phyloP scores from a whole-genome alignment of 2,329 filamentous ascomycete genomes.

The Chalaropsis ovoidea region DNA sequence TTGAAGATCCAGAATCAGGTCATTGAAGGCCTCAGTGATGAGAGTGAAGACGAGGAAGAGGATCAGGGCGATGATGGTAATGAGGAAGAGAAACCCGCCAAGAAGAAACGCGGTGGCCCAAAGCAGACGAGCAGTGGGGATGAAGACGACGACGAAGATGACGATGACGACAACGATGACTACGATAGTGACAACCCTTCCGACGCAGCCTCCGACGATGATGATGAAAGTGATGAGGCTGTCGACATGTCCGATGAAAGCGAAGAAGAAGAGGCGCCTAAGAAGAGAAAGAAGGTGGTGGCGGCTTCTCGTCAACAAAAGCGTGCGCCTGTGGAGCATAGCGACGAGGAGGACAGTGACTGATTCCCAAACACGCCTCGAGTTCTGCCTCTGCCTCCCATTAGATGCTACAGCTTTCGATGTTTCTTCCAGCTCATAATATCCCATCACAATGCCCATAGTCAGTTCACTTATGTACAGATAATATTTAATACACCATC shows the following conservation, averaged over 20 bases:
- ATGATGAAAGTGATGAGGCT: constrained; percentile 19
- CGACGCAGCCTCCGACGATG: background rate
- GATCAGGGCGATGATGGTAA: constrained; percentile 29
- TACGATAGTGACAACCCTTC: constrained; percentile 3
- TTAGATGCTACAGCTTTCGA: background rate
- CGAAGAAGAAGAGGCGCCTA: constrained; percentile 3
- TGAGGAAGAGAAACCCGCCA: constrained; percentile 26
- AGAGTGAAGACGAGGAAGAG: constrained; percentile 29
- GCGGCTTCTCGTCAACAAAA: background rate
- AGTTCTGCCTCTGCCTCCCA: background rate
- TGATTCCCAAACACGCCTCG: background rate
- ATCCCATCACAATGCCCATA: background rate
- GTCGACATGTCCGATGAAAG: constrained; percentile 21
- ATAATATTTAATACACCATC: constrained; percentile 12
- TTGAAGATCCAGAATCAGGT: constrained; percentile 31
- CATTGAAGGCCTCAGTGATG: constrained; percentile 29
- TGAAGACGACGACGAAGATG: constrained; percentile 59
- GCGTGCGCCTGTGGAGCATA: constrained; percentile 6
- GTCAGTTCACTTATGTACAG: background rate
- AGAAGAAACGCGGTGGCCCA: constrained; percentile 30
- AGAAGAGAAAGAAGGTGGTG: background rate
- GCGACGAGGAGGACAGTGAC: constrained; percentile 15
- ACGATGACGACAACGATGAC: constrained; percentile 23
- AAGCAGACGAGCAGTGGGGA: constrained; percentile 1
- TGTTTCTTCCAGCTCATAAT: background rate